These are phyloP conservation scores for Penicillium sp. DNA, from an alignment of 2,329 filamentous ascomycete species.

Conservation along the genomic window DNA sequence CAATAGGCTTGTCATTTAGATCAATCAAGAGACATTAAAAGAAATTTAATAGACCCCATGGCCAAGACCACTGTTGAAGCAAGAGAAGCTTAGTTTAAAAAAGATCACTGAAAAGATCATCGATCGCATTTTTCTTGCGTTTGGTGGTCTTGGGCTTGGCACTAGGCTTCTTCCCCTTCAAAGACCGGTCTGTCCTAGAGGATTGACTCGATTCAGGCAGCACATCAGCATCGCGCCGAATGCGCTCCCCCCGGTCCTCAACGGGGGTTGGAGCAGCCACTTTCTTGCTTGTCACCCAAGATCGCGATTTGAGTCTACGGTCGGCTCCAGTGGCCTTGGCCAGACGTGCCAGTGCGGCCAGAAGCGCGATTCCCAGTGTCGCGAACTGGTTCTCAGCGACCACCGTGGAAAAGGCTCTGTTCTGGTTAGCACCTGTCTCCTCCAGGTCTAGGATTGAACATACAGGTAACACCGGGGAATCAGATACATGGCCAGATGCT, in stretches of 20 bases:
- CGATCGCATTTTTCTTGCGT: conserved; percentile 65
- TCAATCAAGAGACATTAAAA: not conserved
- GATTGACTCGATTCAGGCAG: not conserved
- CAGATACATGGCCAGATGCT: conserved; percentile 33
- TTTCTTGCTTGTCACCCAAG: not conserved
- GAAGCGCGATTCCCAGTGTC: conserved; percentile 66
- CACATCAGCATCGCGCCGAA: conserved; percentile 19
- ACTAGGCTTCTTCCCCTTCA: conserved; percentile 9
- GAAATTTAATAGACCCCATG: not conserved
- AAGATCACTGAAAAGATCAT: conserved; percentile 68
- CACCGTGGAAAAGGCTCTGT: conserved; percentile 63
- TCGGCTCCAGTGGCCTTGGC: conserved; percentile 45
- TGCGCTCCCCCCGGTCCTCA: conserved; percentile 28
- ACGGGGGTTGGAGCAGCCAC: not conserved
- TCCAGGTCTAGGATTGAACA: conserved; percentile 5
- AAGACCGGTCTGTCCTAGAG: conserved; percentile 2
- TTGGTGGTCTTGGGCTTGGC: conserved; percentile 47
- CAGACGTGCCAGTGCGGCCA: conserved; percentile 64
- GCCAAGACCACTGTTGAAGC: not conserved
- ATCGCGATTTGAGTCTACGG: conserved; percentile 18
- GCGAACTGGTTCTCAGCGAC: conserved; percentile 72
- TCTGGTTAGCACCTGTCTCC: not conserved
- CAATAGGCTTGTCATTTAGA: conserved; percentile 1
- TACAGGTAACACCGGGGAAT: conserved; percentile 46
- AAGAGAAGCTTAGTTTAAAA: conserved; percentile 26